phyloP scores from a whole-genome alignment of 1,139 yeast species.

The Candida pseudoviswanathii region DNA sequence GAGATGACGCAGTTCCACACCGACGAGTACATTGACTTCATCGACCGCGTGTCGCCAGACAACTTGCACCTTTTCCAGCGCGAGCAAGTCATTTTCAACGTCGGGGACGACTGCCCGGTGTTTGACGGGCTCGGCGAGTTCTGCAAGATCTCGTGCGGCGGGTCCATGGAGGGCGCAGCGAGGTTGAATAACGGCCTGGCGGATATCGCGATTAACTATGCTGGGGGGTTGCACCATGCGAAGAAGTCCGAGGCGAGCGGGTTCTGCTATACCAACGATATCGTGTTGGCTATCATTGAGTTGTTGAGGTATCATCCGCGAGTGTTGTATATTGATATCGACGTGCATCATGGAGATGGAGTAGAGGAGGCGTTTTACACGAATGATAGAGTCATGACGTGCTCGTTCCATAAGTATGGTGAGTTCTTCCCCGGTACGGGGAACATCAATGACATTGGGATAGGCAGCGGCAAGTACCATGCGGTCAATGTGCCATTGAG shows the following conservation, averaged over 20 bases:
- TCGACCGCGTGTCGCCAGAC: slow-evolving; percentile 92
- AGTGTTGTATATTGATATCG: slow-evolving; percentile 91
- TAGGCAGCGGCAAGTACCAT: slow-evolving; percentile 85
- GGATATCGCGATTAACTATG: slow-evolving; percentile 96
- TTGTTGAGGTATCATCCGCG: slow-evolving; percentile 85
- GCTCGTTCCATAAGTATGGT: slow-evolving; percentile 96
- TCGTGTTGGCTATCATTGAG: slow-evolving; percentile 84
- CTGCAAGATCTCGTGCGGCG: slow-evolving; percentile 89
- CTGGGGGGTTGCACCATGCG: slow-evolving; percentile 97
- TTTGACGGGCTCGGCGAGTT: slow-evolving; percentile 94
- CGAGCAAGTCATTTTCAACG: slow-evolving; percentile 93
- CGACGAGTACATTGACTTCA: slow-evolving; percentile 93
- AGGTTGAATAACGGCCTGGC: slow-evolving; percentile 82
- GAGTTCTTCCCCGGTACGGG: slow-evolving; percentile 98
- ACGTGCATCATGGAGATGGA: slow-evolving; percentile 97
- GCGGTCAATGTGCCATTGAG: slow-evolving; percentile 88
- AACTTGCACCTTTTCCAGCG: slow-evolving; percentile 87
- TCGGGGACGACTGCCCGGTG: slow-evolving; percentile 97
- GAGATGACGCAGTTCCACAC: slow-evolving; percentile 99
- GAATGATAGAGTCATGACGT: slow-evolving; percentile 94
- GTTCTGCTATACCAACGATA: slow-evolving; percentile 93
- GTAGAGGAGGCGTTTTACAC: slow-evolving; percentile 97
- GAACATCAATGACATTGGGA: slow-evolving; percentile 80
- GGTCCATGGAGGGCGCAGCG: slow-evolving; percentile 89
- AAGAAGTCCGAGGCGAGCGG: slow-evolving; percentile 94